Evolutionary conservation across 768 basidiomycete genomes (phyloP).

Genomic region (Austroboletus eburneus): DNA sequence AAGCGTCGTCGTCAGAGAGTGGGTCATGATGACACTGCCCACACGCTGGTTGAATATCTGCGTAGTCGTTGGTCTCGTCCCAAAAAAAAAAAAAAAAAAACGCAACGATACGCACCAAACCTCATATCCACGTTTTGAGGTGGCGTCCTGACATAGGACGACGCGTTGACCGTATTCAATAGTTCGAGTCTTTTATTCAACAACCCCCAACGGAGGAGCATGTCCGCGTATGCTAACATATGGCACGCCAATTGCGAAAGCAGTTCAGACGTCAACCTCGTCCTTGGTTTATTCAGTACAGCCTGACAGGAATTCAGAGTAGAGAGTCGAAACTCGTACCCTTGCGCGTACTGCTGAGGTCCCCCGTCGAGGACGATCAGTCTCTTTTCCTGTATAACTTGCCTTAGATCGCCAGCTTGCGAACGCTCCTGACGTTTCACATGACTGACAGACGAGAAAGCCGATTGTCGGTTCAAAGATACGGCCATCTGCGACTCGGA

Average conservation of each 20-base stretch:
- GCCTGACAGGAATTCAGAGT: neutral
- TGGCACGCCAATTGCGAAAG: conserved; percentile 49
- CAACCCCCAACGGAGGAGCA: conserved; percentile 70
- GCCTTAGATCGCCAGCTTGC: conserved; percentile 34
- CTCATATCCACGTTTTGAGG: conserved; percentile 33
- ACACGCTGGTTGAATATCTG: conserved; percentile 50
- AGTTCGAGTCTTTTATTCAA: conserved; percentile 69
- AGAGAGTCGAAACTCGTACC: conserved; percentile 5
- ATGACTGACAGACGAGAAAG: conserved; percentile 42
- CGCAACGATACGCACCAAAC: conserved; percentile 30
- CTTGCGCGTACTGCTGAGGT: conserved; percentile 8
- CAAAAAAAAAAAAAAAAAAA: neutral
- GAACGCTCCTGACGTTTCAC: conserved; percentile 39
- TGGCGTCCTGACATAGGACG: conserved; percentile 17
- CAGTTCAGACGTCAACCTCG: conserved; percentile 17
- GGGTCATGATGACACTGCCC: conserved; percentile 37
- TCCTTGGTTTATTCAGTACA: conserved; percentile 3
- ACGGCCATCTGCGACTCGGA: conserved; percentile 41
- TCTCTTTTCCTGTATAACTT: conserved; percentile 34
- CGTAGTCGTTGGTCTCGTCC: conserved; percentile 3
- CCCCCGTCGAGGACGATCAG: conserved; percentile 33
- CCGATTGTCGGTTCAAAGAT: conserved; percentile 26
- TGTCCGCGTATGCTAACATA: conserved; percentile 68
- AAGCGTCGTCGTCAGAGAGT: conserved; percentile 35
- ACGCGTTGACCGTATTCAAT: conserved; percentile 54